Evolutionary conservation across 805 yeast genomes (phyloP).

Genomic region (Diddensiella transvaalensis): DNA sequence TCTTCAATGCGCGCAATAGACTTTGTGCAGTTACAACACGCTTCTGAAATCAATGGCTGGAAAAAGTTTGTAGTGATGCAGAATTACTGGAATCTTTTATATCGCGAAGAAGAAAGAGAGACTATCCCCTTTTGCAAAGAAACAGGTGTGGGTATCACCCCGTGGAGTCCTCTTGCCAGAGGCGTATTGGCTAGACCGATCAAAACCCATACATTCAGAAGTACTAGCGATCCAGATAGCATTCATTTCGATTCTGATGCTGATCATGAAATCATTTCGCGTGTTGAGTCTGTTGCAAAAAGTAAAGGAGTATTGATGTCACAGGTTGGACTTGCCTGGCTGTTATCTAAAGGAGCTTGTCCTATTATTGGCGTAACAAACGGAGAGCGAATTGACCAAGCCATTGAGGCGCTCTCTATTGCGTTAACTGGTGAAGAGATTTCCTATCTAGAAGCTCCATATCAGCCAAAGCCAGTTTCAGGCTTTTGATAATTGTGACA

Average conservation of each 20-base stretch:
- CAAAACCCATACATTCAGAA: slow-evolving; percentile 3
- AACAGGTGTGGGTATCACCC: slow-evolving; percentile 51
- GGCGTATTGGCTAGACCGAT: slow-evolving; percentile 52
- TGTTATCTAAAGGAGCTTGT: slow-evolving; percentile 43
- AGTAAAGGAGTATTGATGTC: slow-evolving; percentile 50
- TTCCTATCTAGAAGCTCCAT: slow-evolving; percentile 30
- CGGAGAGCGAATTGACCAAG: slow-evolving; percentile 50
- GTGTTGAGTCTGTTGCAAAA: slow-evolving; percentile 55
- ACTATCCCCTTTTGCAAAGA: slow-evolving; percentile 50
- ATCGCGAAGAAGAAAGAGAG: slow-evolving; percentile 62
- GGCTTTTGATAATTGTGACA: not conserved
- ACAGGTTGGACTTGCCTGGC: slow-evolving; percentile 51
- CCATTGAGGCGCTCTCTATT: slow-evolving; percentile 41
- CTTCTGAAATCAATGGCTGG: slow-evolving; percentile 56
- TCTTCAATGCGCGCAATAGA: slow-evolving; percentile 55
- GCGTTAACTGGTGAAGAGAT: slow-evolving; percentile 36
- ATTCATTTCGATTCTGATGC: slow-evolving; percentile 15
- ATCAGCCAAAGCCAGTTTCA: slow-evolving; percentile 19
- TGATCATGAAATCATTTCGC: slow-evolving; percentile 36
- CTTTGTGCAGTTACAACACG: slow-evolving; percentile 47
- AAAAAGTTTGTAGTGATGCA: slow-evolving; percentile 57
- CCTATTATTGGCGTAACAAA: slow-evolving; percentile 57
- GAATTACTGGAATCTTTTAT: slow-evolving; percentile 50
- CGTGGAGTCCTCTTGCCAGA: slow-evolving; percentile 57
- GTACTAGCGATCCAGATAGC: slow-evolving; percentile 6